Conservation (phyloP, 2,329 filamentous ascomycete genomes). For the Cladosporium oxysporum region DNA sequence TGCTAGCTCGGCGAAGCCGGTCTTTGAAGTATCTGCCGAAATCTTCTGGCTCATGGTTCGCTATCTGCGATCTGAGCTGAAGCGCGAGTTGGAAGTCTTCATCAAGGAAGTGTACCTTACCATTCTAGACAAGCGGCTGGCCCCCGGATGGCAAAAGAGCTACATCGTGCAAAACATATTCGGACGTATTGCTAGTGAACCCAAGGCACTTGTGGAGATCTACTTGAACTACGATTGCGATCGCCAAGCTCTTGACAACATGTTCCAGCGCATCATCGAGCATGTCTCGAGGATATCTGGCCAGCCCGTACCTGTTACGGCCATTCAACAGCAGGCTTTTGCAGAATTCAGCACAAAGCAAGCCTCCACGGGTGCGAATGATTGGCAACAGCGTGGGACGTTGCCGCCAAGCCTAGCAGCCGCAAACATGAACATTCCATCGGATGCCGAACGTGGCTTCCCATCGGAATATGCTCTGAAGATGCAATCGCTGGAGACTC, state of each 20-base stretch:
- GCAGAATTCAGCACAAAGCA: conserved; percentile 71
- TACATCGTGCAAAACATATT: conserved; percentile 81
- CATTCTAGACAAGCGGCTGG: conserved; percentile 82
- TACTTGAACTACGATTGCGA: conserved; percentile 99
- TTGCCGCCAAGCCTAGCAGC: conserved; percentile 85
- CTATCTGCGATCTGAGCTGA: conserved; percentile 88
- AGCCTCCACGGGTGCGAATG: conserved; percentile 45
- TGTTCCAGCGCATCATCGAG: conserved; percentile 92
- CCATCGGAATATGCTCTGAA: conserved; percentile 92
- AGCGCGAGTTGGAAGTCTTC: conserved; percentile 98
- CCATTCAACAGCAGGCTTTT: conserved; percentile 80
- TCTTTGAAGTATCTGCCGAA: conserved; percentile 94
- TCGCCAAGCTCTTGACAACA: conserved; percentile 86
- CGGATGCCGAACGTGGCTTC: conserved; percentile 64
- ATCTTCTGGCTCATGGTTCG: conserved; percentile 98
- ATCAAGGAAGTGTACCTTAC: conserved; percentile 95
- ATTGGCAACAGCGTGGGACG: conserved; percentile 86
- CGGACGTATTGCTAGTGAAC: conserved; percentile 80
- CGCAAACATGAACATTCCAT: conserved; percentile 62
- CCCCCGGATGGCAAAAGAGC: conserved; percentile 86
- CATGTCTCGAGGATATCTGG: conserved; percentile 87
- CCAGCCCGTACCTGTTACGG: conserved; percentile 71
- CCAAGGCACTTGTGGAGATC: conserved; percentile 85
- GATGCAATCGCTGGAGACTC: conserved; percentile 79
- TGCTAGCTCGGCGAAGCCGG: conserved; percentile 83